Evolutionary conservation across 2,329 filamentous ascomycete species (phyloP), one percentile per base, ranked within the genome.

Genomic region (Drechslerella stenobrocha): DNA sequence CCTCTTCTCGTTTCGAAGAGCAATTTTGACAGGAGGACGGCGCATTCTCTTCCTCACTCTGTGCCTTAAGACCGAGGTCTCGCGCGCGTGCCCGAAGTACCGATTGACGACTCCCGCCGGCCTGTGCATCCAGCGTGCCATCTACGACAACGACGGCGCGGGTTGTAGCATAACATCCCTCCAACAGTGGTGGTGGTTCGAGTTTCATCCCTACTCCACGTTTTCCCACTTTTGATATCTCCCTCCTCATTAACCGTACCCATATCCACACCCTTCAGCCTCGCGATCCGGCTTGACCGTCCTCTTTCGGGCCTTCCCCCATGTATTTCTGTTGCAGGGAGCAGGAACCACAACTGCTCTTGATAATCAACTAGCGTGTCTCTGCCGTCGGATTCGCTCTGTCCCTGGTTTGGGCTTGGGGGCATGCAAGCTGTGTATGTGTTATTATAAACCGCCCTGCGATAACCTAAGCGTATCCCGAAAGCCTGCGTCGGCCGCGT

Each of bases 211-310:
- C 28, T 30, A 15, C 34, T 57, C 26, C 52, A 32, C 52, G 40
- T 47, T 32, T 57, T 57, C 44, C 34, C 45, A 40, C 22, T 8
- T 37, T 48, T 24, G 37, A 24, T 56, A 34, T 40, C 28, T 26
- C 35, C 35, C 45, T n/a, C 28, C 15, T 42, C 37, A n/a, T n/a
- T n/a, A n/a, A n/a, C n/a, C n/a, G n/a, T n/a, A n/a, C n/a, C n/a
- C n/a, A n/a, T n/a, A n/a, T n/a, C n/a, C 46, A 50, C 37, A 30
- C 28, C 26, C 46, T 45, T 67, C 53, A 66, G 61, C 61, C 61
- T 67, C 63, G 55, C 55, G 63, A 56, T 67, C 48, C 46, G 34
- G 53, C 48, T 66, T 50, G 59, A 60, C 60, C 63, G 63, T 56
- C 48, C 55, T 59, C 37, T 42, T 42, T 42, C 37, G 37, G 37